Evolutionary conservation across 805 yeast genomes (phyloP), one percentile per base, ranked within the genome.

Genomic region (Candida sphagnicola): DNA sequence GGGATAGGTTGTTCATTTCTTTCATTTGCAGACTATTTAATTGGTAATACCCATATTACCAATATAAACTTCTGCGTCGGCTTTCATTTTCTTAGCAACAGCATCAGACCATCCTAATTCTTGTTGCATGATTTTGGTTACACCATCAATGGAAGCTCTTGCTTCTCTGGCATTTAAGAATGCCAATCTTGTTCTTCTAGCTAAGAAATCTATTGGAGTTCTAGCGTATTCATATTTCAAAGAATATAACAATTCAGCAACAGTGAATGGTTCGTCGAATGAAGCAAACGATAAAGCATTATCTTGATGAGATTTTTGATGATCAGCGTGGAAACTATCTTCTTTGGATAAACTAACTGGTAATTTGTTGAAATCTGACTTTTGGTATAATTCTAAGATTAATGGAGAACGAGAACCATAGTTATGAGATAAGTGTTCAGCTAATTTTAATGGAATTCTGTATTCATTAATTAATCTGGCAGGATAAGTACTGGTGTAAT

Each of bases 171-270:
- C 86, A 65, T 90, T 90, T 58, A 90, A 72, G 70, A 89, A 91
- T 2, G 96, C 95, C 59, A 87, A 79, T 65, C 98, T 80, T 38
- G 91, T 82, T 74, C 98, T 83, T 73, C 97, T 84, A 40, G 95
- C 87, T 48, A 90, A 72, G 72, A 90, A 88, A 63, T 90, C 98
- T 41, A 82, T 68, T 34, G 96, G 95, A 10, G 90, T 85, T 67
- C 95, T 77, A 31, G 87, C 79, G 61, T 88, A 87, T 69, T 90
- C 98, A 64, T 86, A 77, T 45, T 77, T 68, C 50, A 88, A 72
- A 10, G 88, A 82, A 66, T 89, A 91, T 56, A 80, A 74, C 61
- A 91, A 74, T 69, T 90, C 98, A 38, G 93, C 97, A 54, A 89
- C 77, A 40, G 95, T 86, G 67, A 88, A 90, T 51, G 95, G 95